Percentiles rank a stretch among this genome's conserved stretches.
Conservation (phyloP, 1,284 basidiomycete species). For the Irpex sp. region DNA sequence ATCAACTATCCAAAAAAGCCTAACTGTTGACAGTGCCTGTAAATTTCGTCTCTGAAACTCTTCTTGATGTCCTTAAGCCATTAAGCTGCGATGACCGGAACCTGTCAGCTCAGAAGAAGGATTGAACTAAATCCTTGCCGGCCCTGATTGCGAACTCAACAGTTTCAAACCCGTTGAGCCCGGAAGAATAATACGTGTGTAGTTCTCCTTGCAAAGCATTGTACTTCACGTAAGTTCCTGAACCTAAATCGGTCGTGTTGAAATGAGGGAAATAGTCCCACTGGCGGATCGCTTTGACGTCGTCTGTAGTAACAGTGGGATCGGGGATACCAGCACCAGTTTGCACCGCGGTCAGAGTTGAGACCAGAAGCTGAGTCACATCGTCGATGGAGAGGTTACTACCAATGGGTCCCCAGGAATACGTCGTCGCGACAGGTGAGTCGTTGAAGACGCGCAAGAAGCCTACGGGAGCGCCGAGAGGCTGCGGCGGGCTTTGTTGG, state of each 20-base stretch:
- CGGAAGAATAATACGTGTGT: conserved; percentile 3
- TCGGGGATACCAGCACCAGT: not conserved
- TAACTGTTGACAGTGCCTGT: too few species aligned
- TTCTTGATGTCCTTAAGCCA: too few species aligned
- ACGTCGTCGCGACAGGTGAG: conserved; percentile 2
- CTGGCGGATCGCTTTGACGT: conserved; percentile 2
- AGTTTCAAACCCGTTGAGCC: conserved; percentile 6
- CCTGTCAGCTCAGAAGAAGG: not conserved
- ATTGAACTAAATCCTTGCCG: not conserved
- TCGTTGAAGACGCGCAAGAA: conserved; percentile 1
- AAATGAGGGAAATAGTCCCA: conserved; percentile 5
- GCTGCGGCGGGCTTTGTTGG: not conserved
- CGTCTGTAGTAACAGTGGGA: not conserved
- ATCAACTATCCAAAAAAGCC: too few species aligned
- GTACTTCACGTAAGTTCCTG: not conserved
- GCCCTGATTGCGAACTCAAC: conserved; percentile 5
- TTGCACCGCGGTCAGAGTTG: not conserved
- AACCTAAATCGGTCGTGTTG: not conserved
- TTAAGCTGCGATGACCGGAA: not conserved
- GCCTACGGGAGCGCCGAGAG: not conserved
- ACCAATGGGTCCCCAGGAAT: not conserved
- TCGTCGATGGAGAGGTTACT: not conserved
- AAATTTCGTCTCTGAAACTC: too few species aligned
- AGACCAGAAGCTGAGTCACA: not conserved
- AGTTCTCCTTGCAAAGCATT: not conserved